phyloP scores from a whole-genome alignment of 768 basidiomycete species.

The Flagelloscypha sp. region DNA sequence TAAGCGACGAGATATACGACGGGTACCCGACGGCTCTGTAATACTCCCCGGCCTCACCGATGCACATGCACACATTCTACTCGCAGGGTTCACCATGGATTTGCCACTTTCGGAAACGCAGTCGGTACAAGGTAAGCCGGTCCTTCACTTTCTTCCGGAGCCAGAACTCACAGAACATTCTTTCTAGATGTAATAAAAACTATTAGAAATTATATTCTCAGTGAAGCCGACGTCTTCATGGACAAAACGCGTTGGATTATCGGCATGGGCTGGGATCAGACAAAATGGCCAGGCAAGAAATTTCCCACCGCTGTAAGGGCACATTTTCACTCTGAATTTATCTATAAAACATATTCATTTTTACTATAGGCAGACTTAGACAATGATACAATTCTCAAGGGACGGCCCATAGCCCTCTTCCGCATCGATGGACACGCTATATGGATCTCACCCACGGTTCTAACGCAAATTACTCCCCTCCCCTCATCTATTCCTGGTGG shows the following conservation, averaged over 20 bases:
- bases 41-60: slow-evolving; percentile 72
- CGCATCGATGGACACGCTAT: slow-evolving; percentile 80
- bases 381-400: slow-evolving; percentile 54
- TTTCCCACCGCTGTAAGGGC: slow-evolving; percentile 67
- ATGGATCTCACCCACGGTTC: slow-evolving; percentile 75
- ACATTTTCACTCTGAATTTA: not conserved
- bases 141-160: no score
- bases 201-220: slow-evolving; percentile 49
- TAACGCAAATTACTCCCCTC: slow-evolving; percentile 54
- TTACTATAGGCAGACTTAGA: slow-evolving; percentile 62
- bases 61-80: slow-evolving; percentile 71
- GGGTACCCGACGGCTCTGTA: slow-evolving; percentile 37
- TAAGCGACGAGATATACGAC: no score
- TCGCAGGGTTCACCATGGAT: slow-evolving; percentile 64
- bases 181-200: slow-evolving; percentile 51
- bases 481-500: slow-evolving; percentile 67
- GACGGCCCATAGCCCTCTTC: slow-evolving; percentile 61
- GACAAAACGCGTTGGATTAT: slow-evolving; percentile 63
- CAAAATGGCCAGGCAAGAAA: slow-evolving; percentile 49
- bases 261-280: slow-evolving; percentile 95
- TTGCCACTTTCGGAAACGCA: slow-evolving; percentile 52
- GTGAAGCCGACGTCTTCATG: slow-evolving; percentile 45
- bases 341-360: not conserved
- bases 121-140: slow-evolving; percentile 47
- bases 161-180: not conserved